Evolutionary conservation across 2,329 filamentous ascomycete genomes (phyloP).

Genomic region (Trichophyton mentagrophytes): DNA sequence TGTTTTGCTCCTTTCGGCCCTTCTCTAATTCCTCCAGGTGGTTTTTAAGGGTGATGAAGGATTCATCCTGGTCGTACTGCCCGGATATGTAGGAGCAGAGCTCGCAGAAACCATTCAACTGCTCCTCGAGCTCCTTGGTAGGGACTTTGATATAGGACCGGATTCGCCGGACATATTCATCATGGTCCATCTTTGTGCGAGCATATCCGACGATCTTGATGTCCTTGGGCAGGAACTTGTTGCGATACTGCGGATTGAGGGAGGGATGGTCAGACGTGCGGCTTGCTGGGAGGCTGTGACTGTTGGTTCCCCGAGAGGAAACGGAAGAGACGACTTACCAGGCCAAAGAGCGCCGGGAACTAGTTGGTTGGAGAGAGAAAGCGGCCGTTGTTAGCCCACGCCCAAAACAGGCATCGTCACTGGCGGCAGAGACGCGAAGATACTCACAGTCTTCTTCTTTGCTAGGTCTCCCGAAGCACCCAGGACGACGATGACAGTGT

Average conservation of each 20-base stretch:
- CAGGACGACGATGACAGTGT: conserved; percentile 92
- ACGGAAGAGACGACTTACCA: conserved; percentile 51
- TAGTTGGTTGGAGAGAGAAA: conserved; percentile 26
- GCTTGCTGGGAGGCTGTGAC: not conserved
- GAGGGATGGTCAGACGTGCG: not conserved
- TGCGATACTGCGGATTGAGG: conserved; percentile 59
- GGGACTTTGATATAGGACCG: conserved; percentile 98
- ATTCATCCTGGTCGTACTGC: conserved; percentile 94
- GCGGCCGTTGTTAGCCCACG: no score
- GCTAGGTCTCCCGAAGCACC: conserved; percentile 94
- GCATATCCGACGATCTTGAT: conserved; percentile 98
- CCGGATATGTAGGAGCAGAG: conserved; percentile 92
- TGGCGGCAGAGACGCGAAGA: conserved; percentile 23
- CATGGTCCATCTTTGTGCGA: conserved; percentile 97
- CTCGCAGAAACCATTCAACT: conserved; percentile 76
- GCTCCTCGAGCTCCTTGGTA: conserved; percentile 92
- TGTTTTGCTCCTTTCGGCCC: conserved; percentile 68
- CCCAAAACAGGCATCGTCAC: no score
- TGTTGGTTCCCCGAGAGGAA: not conserved
- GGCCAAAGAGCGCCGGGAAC: conserved; percentile 94
- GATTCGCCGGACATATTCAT: conserved; percentile 86
- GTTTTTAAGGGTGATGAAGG: conserved; percentile 72
- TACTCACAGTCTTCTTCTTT: conserved; percentile 90
- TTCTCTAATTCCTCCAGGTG: conserved; percentile 78
- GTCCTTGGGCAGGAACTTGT: conserved; percentile 94